Evolutionary conservation across 345 rosid species (phyloP).

Genomic region (Gossypium anomalum): DNA sequence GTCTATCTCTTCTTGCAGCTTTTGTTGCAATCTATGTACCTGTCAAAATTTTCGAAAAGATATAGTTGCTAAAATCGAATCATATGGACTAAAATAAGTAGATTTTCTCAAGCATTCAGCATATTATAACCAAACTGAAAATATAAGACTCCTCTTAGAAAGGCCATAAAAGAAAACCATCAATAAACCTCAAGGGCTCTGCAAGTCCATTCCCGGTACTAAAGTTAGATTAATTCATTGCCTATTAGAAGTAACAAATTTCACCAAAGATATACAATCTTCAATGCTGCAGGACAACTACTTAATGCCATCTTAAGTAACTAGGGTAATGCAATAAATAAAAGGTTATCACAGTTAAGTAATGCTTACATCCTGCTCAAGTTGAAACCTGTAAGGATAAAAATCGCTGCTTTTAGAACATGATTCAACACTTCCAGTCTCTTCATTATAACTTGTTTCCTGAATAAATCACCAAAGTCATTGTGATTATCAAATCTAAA

Average conservation of each 20-base stretch:
- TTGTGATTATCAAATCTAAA: neutral
- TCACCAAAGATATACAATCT: neutral
- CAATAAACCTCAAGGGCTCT: neutral
- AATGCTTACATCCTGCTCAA: constrained; percentile 74
- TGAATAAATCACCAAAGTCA: constrained; percentile 28
- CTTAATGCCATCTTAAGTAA: neutral
- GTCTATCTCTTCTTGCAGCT: constrained; percentile 68
- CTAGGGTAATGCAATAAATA: constrained; percentile 8
- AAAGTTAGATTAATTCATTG: neutral
- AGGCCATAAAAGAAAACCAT: neutral
- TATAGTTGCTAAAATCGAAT: neutral
- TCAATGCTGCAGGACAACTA: neutral
- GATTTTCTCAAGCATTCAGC: neutral
- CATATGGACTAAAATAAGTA: neutral
- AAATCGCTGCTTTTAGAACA: constrained; percentile 27
- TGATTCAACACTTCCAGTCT: constrained; percentile 29
- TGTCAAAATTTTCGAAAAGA: constrained; percentile 27
- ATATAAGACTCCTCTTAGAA: constrained; percentile 1
- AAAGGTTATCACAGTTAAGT: constrained; percentile 7
- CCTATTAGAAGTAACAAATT: neutral
- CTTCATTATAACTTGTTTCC: constrained; percentile 38
- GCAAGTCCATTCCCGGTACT: neutral
- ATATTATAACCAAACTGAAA: neutral
- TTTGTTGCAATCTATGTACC: constrained; percentile 62
- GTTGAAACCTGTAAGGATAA: constrained; percentile 61